Percentiles rank a stretch among this genome's conserved stretches.
These are phyloP conservation scores for Tilletia setariae DNA, from an alignment of 1,284 basidiomycete species.

Conservation along the genomic window DNA sequence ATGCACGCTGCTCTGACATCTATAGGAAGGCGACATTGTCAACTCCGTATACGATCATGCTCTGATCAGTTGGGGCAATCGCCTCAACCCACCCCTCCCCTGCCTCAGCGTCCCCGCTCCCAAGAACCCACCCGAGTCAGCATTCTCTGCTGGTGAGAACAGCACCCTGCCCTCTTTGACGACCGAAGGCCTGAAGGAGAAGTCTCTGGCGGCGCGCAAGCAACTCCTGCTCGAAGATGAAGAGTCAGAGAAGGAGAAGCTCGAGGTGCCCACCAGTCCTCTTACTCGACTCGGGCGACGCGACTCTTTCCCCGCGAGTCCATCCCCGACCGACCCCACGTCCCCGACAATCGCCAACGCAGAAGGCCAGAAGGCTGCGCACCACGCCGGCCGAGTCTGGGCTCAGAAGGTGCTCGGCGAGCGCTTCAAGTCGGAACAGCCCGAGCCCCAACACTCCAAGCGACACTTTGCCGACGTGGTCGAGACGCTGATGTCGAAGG, in stretches of 20 bases:
- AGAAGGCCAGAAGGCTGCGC: conserved; percentile 39
- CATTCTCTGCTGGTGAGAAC: conserved; percentile 34
- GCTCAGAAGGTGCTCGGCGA: conserved; percentile 46
- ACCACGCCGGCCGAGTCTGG: conserved; percentile 45
- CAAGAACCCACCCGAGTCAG: conserved; percentile 28
- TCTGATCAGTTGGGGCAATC: conserved; percentile 66
- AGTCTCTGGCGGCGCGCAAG: conserved; percentile 31
- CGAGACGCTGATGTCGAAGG: conserved; percentile 45
- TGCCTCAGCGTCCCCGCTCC: conserved; percentile 56
- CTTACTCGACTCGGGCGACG: conserved; percentile 11
- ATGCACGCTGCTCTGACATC: conserved; percentile 56
- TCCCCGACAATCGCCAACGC: background rate
- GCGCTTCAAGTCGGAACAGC: conserved; percentile 28
- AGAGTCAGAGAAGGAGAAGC: conserved; percentile 38
- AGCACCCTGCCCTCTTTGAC: conserved; percentile 32
- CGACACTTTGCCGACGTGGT: conserved; percentile 45
- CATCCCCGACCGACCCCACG: background rate
- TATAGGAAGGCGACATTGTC: conserved; percentile 65
- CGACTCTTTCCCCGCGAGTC: background rate
- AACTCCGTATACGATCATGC: conserved; percentile 72
- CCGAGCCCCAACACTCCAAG: conserved; percentile 14
- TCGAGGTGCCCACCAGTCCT: conserved; percentile 4
- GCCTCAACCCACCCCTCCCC: conserved; percentile 63
- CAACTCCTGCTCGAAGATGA: conserved; percentile 42
- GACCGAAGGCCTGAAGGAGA: conserved; percentile 32